These are phyloP conservation scores for Backusella morwellensis DNA, from an alignment of 192 early-diverging fungal genomes.

Conservation along the genomic window DNA sequence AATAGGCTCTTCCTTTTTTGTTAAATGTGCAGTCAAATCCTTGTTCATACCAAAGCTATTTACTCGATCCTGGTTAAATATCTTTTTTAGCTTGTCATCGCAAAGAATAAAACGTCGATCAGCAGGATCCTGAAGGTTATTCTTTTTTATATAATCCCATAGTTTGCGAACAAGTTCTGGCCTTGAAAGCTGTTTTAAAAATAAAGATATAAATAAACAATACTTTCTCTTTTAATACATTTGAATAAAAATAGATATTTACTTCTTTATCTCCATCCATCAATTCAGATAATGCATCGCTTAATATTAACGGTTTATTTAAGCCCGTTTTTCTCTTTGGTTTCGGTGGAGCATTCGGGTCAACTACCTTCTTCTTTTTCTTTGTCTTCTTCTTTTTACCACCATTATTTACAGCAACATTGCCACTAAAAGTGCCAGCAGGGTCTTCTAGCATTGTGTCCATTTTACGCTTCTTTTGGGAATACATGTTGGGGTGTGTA, in stretches of 20 bases:
- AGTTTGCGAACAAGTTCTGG: slow-evolving; percentile 59
- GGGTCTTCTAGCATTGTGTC: background rate
- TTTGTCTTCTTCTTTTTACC: slow-evolving; percentile 12
- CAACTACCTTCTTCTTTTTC: slow-evolving; percentile 18
- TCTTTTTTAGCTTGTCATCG: slow-evolving; percentile 45
- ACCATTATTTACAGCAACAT: background rate
- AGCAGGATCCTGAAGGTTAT: slow-evolving; percentile 50
- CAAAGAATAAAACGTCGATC: slow-evolving; percentile 54
- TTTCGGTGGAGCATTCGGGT: slow-evolving; percentile 36
- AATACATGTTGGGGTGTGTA: background rate
- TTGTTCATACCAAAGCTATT: slow-evolving; percentile 65
- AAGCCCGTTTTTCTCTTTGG: slow-evolving; percentile 45
- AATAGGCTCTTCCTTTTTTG: slow-evolving; percentile 33
- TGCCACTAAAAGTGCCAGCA: background rate
- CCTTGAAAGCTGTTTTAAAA: slow-evolving; percentile 45
- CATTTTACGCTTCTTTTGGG: background rate
- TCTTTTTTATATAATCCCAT: slow-evolving; percentile 62
- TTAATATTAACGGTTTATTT: slow-evolving; percentile 48
- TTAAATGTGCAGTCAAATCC: slow-evolving; percentile 52
- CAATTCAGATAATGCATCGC: slow-evolving; percentile 37
- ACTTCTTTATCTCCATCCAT: slow-evolving; percentile 45
- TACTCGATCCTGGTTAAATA: slow-evolving; percentile 51
- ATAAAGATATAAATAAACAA: slow-evolving; percentile 6
- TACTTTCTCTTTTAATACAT: background rate
- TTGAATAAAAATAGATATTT: slow-evolving; percentile 1